Evolutionary conservation across 345 rosid species (phyloP), one percentile per base, ranked within the genome.

Genomic region (Salix brachista): DNA sequence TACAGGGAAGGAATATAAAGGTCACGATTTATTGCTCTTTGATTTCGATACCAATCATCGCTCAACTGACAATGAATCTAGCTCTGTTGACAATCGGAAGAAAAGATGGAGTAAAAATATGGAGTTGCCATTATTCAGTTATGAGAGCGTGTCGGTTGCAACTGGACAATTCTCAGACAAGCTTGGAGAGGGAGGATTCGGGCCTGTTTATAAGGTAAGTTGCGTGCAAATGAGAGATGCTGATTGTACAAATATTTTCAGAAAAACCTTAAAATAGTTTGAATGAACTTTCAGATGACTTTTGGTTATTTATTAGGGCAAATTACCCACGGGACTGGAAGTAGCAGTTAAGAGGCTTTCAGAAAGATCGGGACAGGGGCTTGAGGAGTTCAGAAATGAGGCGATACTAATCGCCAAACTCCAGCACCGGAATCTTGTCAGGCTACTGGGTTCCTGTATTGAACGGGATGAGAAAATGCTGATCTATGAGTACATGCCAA

Each of bases 391-490:
- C 69, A 30, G 25, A 21, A 66, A 66, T 21, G 69, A 66, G 42
- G 36, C 69, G 3, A 30, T 18, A 5, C 69, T 66, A 10, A 66
- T 66, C 32, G 69, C 69, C 69, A 66, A 66, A 66, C 69, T 66
- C 69, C 69, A 66, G 69, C 69, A 66, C 69, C 30, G 41, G 69
- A 66, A 66, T 66, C 46, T 66, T 30, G 69, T 66, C 34, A 6
- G 41, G 46, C 41, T 66, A 18, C 17, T 66, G 5, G 69, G 69
- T 36, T 66, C n/a, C 23, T 66, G 69, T 19, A 66, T 30, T 30
- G 41, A 66, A 66, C 10, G 41, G 41, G 44, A 32, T 17, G 69
- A 66, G 41, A 66, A 66, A 12, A 66, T 66, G 5, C 41, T 66
- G 9, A 66, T 3, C 0, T 66, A 60, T 0, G 25, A 56, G 62